Base-by-base conservation (phyloP, 768 basidiomycete species). In the Amyloporia xantha region DNA sequence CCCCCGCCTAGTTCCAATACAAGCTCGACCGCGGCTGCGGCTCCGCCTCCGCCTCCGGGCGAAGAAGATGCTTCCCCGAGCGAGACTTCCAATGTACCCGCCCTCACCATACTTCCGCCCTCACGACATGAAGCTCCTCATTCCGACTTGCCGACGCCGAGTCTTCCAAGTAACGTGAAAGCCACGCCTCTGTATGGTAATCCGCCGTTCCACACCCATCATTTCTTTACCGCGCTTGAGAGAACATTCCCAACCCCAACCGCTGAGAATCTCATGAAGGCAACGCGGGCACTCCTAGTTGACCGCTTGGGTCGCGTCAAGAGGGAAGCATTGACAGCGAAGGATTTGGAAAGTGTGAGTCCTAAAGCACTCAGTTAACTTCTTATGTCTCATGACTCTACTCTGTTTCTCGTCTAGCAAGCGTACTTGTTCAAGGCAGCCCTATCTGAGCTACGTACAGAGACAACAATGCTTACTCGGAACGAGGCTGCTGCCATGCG, bases 371-470 rank as follows among this genome's bases (percentile, higher is more conserved):
- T 33, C 9, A 33, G 15, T 33, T 15, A 15, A 33, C 30, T 33
- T 15, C n/a, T n/a, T 25, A 26, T 26, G 24, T 2, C 27, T 39
- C 41, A n/a, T n/a, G n/a, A n/a, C n/a, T n/a, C n/a, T n/a, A n/a
- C n/a, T n/a, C n/a, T n/a, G n/a, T n/a, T n/a, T n/a, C n/a, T 40
- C 24, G 15, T 46, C 37, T 59, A 96, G 91, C 90, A 94, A 84
- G 93, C 93, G 15, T 97, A 97, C 65, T 72, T 97, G 26, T 96
- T 96, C 67, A 82, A 85, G 40, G 96, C 96, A 17, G 96, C 95
- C 0, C 66, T 98, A 30, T 89, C 89, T 1, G 93, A 98, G 63
- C 71, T 95, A 41, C 78, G 91, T 17, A 86, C 88, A 3, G 94
- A 96, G 62, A 78, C 91, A 24, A 83, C 85, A 3, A 79, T 91